Conservation (phyloP, 2,329 filamentous ascomycete genomes). For the Mollisia scopiformis region DNA sequence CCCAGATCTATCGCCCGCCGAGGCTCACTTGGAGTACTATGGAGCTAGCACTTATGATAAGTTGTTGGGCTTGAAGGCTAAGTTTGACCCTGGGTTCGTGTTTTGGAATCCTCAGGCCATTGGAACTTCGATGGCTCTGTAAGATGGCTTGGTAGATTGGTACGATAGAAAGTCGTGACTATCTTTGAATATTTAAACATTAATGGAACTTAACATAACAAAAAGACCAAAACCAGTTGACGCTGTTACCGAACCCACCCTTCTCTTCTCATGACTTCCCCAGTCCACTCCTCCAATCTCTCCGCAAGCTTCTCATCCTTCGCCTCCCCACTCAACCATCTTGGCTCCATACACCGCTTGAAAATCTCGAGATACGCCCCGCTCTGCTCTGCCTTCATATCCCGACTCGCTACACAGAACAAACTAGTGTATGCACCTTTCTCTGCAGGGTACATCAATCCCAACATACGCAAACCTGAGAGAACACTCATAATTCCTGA, state of each 20-base stretch:
- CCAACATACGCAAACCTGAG: conserved; percentile 26
- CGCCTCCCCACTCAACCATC: conserved; percentile 39
- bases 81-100: conserved; percentile 22
- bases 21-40: conserved; percentile 28
- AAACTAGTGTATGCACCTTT: conserved; percentile 26
- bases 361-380: conserved; percentile 40
- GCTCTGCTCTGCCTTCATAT: conserved; percentile 42
- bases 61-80: conserved; percentile 26
- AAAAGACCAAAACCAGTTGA: background rate
- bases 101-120: conserved; percentile 31
- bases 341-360: conserved; percentile 35
- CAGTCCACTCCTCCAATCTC: conserved; percentile 41
- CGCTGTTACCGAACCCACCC: conserved; percentile 30
- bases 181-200: too few relatives aligned
- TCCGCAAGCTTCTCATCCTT: conserved; percentile 40
- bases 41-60: conserved; percentile 24
- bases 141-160: too few relatives aligned
- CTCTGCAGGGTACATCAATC: conserved; percentile 33
- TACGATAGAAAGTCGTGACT: too few relatives aligned
- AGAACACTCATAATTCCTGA: conserved; percentile 17
- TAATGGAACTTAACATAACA: background rate
- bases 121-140: conserved; percentile 12
- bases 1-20: conserved; percentile 13
- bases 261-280: conserved; percentile 37
- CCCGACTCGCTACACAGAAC: conserved; percentile 40